Percentiles rank a stretch among this genome's conserved stretches.
Evolutionary conservation across 148 eudicot genomes (phyloP).

Genomic region (Chenopodium suecicum): DNA sequence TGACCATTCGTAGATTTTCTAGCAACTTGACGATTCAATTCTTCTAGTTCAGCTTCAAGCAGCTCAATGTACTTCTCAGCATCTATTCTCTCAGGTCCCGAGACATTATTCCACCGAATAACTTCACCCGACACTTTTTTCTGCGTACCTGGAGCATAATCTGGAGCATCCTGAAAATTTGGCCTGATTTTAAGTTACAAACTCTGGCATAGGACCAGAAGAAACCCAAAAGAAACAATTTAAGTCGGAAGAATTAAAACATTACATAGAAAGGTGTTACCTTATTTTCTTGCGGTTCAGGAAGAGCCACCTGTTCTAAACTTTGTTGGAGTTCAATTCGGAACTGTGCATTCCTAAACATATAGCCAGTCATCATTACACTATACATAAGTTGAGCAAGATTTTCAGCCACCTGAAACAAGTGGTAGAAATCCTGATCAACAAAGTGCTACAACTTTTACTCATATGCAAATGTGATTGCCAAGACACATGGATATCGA

Average conservation of each 20-base stretch:
- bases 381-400: slow-evolving; percentile 96
- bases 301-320: slow-evolving; percentile 81
- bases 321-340: slow-evolving; percentile 83
- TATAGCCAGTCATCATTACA: slow-evolving; percentile 91
- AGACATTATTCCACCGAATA: slow-evolving; percentile 79
- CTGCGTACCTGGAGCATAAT: slow-evolving; percentile 86
- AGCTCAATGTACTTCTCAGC: slow-evolving; percentile 82
- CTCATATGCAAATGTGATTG: background rate
- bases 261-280: slow-evolving; percentile 30
- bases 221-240: background rate
- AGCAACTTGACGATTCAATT: slow-evolving; percentile 67
- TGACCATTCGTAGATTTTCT: slow-evolving; percentile 68
- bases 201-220: background rate
- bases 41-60: slow-evolving; percentile 90
- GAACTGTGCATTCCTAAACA: slow-evolving; percentile 88
- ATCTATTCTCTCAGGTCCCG: slow-evolving; percentile 79
- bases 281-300: slow-evolving; percentile 65
- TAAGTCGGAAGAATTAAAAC: background rate
- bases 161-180: slow-evolving; percentile 52
- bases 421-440: slow-evolving; percentile 14
- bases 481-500: slow-evolving; percentile 6
- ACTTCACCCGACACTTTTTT: slow-evolving; percentile 84
- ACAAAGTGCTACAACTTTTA: background rate
- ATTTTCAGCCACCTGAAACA: slow-evolving; percentile 84
- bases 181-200: slow-evolving; percentile 1